Base-by-base conservation (phyloP, 2,329 filamentous ascomycete species). In the Apiospora hydei region DNA sequence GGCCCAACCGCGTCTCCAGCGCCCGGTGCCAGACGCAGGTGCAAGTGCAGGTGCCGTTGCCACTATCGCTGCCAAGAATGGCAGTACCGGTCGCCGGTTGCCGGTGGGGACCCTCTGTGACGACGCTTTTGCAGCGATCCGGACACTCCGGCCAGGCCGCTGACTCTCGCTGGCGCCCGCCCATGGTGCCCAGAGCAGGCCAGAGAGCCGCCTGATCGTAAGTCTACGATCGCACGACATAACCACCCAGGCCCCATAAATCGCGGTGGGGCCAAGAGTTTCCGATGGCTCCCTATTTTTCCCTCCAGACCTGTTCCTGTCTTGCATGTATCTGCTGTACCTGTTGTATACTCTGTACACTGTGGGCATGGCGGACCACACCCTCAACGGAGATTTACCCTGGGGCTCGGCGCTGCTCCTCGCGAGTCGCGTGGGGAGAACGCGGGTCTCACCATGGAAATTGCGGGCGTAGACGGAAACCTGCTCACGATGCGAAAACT, bases 391-490 rank as follows among this genome's bases (percentile, higher is more conserved):
- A 64, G 57, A 64, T 64, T 64, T 64, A 26, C 18, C 41, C 66
- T 68, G 66, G 44, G 43, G 41, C 44, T 68, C 44, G 66, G 41
- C 18, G 41, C 66, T 44, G 11, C 26, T 46, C 44, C 44, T 47
- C 66, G 66, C 66, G 66, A 68, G 26, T 68, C 66, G 66, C 66
- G 44, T 68, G 44, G 41, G 66, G 44, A 18, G 24, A 46, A 68
- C 44, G 44, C 66, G 66, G 66, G 44, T 68, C 41, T 68, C n/a
- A 44, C 41, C 66, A 68, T 68, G 66, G 41, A 68, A 44, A 44
- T 68, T 68, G 66, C 66, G 66, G 66, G 66, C 30, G 66, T 47
- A 68, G 41, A 68, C 66, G 66, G 66, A 68, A 68, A 26, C 41
- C 44, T 47, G 66, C 41, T 47, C 66, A 21, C 57, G 34, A 64